Evolutionary conservation across 768 basidiomycete species (phyloP), one percentile per base, ranked within the genome.

Genomic region (Gautieria morchelliformis): DNA sequence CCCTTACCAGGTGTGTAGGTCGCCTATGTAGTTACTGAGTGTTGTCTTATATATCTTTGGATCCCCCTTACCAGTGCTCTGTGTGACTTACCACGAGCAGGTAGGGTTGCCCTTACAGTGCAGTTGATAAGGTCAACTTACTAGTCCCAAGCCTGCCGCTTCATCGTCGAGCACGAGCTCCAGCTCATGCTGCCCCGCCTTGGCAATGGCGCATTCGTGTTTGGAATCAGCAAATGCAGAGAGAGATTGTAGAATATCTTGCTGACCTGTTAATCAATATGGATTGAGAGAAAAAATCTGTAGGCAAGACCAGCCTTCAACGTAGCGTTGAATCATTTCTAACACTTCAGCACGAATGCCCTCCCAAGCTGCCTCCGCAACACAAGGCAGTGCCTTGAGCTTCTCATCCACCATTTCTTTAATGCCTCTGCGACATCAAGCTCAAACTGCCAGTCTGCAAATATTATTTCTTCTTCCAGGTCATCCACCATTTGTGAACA

Each of bases 281-380:
- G 27, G 22, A 9, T 14, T 8, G 32, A 35, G 19, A 24, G 51
- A 32, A 52, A 19, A 45, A 27, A 27, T 27, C 2, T 22, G 27
- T n/a, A 30, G 37, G 5, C 10, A 17, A 53, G 32, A 17, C 71
- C 54, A 53, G 83, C 86, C 86, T 70, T 82, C 73, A 8, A 89
- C 65, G 62, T 93, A 93, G 59, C 84, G 72, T 33, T 71, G 69
- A 51, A 87, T 72, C 89, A 93, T 93, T 51, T 62, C 52, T 37
- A 68, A 68, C 1, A 93, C 84, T 11, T 84, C 79, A 4, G 75
- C 72, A 40, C 89, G 74, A 44, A 82, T 56, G 4, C 49, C 58
- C 5, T 49, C 32, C 11, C 9, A 24, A 45, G 61, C 54, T 11
- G 68, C 61, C 17, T 64, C 57, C 37, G 49, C 49, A 49, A 69